Percentiles rank a stretch among this genome's conserved stretches.
These are phyloP conservation scores for Wickerhamiella occidentalis DNA, from an alignment of 805 yeast genomes.

Conservation along the genomic window DNA sequence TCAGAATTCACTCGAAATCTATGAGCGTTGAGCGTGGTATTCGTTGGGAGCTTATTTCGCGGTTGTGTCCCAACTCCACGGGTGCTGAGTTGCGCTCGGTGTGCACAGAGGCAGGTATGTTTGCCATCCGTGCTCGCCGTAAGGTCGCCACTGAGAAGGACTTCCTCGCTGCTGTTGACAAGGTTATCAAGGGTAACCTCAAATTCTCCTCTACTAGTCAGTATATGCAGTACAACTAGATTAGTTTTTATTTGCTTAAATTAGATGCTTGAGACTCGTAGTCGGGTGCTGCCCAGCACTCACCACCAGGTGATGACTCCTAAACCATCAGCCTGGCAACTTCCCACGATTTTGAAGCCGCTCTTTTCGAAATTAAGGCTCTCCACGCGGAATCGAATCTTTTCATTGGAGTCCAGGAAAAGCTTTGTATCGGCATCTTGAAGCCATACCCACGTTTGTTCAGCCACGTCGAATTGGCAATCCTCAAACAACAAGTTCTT, in stretches of 20 bases:
- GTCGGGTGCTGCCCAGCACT: neutral
- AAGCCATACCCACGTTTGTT: constrained; percentile 95
- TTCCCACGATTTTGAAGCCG: constrained; percentile 74
- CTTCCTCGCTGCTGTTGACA: constrained; percentile 93
- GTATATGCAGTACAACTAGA: constrained; percentile 92
- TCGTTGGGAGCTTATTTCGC: constrained; percentile 95
- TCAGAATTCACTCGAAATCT: constrained; percentile 92
- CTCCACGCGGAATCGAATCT: constrained; percentile 82
- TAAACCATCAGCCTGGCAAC: constrained; percentile 94
- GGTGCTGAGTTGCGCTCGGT: constrained; percentile 98
- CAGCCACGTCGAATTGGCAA: constrained; percentile 51
- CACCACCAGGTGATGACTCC: constrained; percentile 98
- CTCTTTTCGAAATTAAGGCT: constrained; percentile 67
- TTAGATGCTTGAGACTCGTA: neutral
- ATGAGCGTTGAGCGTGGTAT: constrained; percentile 97
- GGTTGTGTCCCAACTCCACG: constrained; percentile 95
- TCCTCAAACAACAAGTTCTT: constrained; percentile 68
- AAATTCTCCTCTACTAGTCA: constrained; percentile 94
- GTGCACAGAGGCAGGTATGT: constrained; percentile 99
- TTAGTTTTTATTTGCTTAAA: neutral
- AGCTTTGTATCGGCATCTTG: constrained; percentile 43
- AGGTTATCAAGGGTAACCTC: constrained; percentile 96
- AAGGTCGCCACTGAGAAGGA: constrained; percentile 98
- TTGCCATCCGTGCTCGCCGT: constrained; percentile 95
- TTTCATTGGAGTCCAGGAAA: constrained; percentile 81